These are phyloP conservation scores for Apium graveolens DNA, from an alignment of 129 eudicot genomes.

Conservation along the genomic window DNA sequence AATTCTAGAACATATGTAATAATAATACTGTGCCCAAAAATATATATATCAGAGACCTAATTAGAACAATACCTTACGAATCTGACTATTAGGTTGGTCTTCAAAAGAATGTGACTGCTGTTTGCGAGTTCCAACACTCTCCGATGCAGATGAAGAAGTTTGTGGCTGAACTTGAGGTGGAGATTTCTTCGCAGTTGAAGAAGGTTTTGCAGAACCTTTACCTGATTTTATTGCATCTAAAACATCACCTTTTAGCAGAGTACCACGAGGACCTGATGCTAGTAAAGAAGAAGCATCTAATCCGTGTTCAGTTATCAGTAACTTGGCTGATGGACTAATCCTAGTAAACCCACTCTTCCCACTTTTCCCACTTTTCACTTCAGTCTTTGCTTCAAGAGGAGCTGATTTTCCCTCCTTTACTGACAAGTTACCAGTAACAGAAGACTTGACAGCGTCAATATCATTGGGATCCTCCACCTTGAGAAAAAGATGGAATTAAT, in stretches of 20 bases:
- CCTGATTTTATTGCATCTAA: constrained; percentile 77
- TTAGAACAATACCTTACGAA: constrained; percentile 62
- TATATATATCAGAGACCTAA: background rate
- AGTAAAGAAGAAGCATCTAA: constrained; percentile 66
- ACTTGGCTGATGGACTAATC: constrained; percentile 95
- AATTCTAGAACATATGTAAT: too few relatives aligned
- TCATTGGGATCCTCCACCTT: constrained; percentile 93
- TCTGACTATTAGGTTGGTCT: constrained; percentile 84
- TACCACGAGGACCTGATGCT: constrained; percentile 93
- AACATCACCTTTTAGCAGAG: constrained; percentile 89
- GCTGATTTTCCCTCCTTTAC: constrained; percentile 49
- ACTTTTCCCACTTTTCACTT: constrained; percentile 19
- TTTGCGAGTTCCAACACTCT: constrained; percentile 26
- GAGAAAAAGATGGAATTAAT: constrained; percentile 23
- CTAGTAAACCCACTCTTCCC: constrained; percentile 41
- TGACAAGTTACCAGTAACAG: constrained; percentile 30
- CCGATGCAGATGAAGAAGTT: constrained; percentile 33
- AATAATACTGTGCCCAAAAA: background rate
- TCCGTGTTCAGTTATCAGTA: constrained; percentile 64
- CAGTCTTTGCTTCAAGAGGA: constrained; percentile 25
- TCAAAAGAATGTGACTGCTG: constrained; percentile 50
- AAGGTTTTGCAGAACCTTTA: constrained; percentile 38
- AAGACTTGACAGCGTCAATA: constrained; percentile 54
- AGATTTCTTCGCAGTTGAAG: constrained; percentile 36
- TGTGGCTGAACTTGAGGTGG: constrained; percentile 36